Base-by-base conservation (phyloP, 2,329 filamentous ascomycete genomes). In the Ascochyta koolunga region DNA sequence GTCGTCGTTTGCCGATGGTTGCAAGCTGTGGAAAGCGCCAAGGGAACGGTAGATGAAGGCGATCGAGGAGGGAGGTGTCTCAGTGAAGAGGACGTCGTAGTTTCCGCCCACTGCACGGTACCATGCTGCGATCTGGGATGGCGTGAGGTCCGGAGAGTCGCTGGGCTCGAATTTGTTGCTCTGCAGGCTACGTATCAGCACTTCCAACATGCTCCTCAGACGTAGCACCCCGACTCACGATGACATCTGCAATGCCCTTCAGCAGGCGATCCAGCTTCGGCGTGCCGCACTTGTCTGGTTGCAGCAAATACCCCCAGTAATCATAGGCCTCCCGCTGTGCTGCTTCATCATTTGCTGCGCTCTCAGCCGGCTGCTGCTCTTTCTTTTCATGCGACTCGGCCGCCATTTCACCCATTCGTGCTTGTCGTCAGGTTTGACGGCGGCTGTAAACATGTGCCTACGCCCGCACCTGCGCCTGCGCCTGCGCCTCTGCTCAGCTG, bases 41-140 rank as follows among this genome's bases (percentile, higher is more conserved):
- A 96, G 85, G 7, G 90, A 90, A 68, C 91, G 89, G 82, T 96
- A 98, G 61, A 97, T 95, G 77, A 91, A 96, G 24, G 93, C 95
- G 59, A 99, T 87, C 37, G 89, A 88, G 32, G 86, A 79, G 56
- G 87, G 78, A 18, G 89, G 87, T 29, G 89, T 90, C 3, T 88
- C 82, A 36, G 93, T 80, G 73, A 98, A 98, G 48, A 98, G 84
- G 21, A 79, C 71, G 53, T 82, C 79, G 72, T 79, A 69, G 76
- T 79, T 63, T 65, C 77, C 72, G 64, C 79, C 64, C 56, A 80
- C 69, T 48, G 78, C 71, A 56, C 76, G 76, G 70, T 82, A 82
- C 74, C 80, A 81, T 35, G 73, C 72, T 22, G 79, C 79, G 37
- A 82, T 74, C 62, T 82, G 80, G 21, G 73, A 69, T 5, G 80